phyloP scores from a whole-genome alignment of 257 asterid species.

The Rubia yunnanensis region DNA sequence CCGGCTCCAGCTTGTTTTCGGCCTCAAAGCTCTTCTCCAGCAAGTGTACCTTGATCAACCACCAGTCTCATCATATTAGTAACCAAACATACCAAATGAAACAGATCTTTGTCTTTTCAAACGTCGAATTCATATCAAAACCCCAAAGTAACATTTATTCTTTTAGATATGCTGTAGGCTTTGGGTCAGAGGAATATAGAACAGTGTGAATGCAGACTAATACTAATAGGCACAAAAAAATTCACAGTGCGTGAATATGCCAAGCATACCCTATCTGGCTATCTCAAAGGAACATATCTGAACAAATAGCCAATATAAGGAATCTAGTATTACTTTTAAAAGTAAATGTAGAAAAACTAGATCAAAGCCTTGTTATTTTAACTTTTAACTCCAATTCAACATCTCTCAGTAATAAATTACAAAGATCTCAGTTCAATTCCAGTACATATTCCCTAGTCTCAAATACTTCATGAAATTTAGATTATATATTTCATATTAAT shows the following conservation, averaged over 20 bases:
- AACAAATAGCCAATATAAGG: neutral
- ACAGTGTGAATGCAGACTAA: slow-evolving; percentile 8
- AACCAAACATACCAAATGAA: neutral
- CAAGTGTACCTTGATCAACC: slow-evolving; percentile 58
- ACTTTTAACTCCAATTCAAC: neutral
- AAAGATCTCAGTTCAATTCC: neutral
- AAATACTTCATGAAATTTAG: neutral
- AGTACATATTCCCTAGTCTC: too few relatives aligned
- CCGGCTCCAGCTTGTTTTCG: slow-evolving; percentile 98
- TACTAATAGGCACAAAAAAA: neutral
- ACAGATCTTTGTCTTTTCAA: neutral
- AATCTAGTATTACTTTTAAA: neutral
- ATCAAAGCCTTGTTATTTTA: neutral
- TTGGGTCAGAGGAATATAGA: neutral
- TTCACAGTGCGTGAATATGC: slow-evolving; percentile 10
- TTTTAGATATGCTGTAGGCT: neutral
- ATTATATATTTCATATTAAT: neutral
- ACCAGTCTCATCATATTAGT: neutral
- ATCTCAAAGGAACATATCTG: slow-evolving; percentile 8
- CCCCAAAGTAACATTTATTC: neutral
- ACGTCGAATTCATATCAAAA: neutral
- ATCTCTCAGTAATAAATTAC: too few relatives aligned
- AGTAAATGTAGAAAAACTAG: neutral
- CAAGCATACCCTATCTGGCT: neutral
- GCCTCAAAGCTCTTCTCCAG: slow-evolving; percentile 93